Evolutionary conservation across 2,329 filamentous ascomycete species (phyloP).

Genomic region (Pyrenophora tritici-repentis): DNA sequence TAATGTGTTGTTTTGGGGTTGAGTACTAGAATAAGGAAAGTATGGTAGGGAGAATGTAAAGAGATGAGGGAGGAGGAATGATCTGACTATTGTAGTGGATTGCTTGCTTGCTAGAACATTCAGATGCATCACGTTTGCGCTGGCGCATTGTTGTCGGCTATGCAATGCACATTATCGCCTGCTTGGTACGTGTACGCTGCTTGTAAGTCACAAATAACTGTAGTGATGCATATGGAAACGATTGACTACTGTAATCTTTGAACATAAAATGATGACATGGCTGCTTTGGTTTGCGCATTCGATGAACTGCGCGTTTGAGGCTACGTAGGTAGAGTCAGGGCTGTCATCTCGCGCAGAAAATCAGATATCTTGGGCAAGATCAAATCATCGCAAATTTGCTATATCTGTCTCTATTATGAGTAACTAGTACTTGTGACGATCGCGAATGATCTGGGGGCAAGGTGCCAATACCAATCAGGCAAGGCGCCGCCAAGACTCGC

Average conservation of each 20-base stretch:
- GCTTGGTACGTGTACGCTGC: background rate
- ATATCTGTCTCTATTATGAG: background rate
- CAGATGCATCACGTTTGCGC: slow-evolving; percentile 4
- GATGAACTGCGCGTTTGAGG: too few species aligned
- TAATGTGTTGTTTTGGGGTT: background rate
- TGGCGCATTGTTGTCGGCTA: background rate
- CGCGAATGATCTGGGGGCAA: background rate
- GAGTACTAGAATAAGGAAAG: background rate
- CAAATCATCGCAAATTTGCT: too few species aligned
- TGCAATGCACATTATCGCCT: background rate
- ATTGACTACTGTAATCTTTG: too few species aligned
- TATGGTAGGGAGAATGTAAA: too few species aligned
- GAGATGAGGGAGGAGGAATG: too few species aligned
- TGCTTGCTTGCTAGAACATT: background rate
- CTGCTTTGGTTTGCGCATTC: too few species aligned
- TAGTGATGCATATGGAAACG: too few species aligned
- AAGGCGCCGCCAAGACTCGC: slow-evolving; percentile 29
- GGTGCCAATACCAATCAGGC: slow-evolving; percentile 6
- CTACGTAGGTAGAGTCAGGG: too few species aligned
- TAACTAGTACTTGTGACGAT: background rate
- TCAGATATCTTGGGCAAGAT: too few species aligned
- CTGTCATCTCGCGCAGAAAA: too few species aligned
- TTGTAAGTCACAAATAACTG: background rate
- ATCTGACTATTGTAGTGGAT: background rate
- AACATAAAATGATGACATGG: too few species aligned